Evolutionary conservation across 1,139 yeast species (phyloP).

Genomic region (Zygosaccharomyces pseudobailii): DNA sequence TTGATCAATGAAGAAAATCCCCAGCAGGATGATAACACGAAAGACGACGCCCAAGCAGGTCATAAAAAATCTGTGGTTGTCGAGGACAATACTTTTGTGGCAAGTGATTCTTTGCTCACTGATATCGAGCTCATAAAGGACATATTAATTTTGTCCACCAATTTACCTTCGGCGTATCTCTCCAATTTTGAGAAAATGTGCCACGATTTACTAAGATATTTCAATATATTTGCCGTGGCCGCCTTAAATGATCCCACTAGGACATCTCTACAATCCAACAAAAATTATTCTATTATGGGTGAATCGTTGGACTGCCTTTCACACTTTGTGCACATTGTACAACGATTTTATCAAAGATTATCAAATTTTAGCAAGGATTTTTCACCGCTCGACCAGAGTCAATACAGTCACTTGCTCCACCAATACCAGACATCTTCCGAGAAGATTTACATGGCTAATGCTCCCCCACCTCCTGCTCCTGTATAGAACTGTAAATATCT

Average conservation of each 20-base stretch:
- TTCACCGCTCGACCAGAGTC: constrained; percentile 19
- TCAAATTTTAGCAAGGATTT: constrained; percentile 23
- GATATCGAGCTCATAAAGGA: constrained; percentile 31
- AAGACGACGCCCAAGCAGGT: constrained; percentile 20
- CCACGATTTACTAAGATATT: constrained; percentile 31
- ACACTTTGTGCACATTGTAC: constrained; percentile 33
- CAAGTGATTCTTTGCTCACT: constrained; percentile 35
- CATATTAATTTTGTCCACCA: constrained; percentile 31
- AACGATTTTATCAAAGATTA: constrained; percentile 28
- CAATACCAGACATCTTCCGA: constrained; percentile 28
- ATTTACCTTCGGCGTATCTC: constrained; percentile 30
- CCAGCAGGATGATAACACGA: constrained; percentile 7
- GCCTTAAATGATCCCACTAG: constrained; percentile 27
- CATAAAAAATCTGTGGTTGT: constrained; percentile 40
- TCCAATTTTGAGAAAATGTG: constrained; percentile 31
- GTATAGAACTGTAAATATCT: constrained; percentile 7
- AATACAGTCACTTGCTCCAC: constrained; percentile 22
- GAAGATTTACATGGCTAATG: constrained; percentile 29
- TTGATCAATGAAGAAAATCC: constrained; percentile 21
- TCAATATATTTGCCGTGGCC: constrained; percentile 31
- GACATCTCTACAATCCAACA: constrained; percentile 27
- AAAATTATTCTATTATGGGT: constrained; percentile 38
- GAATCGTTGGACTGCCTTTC: constrained; percentile 39
- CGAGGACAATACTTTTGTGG: constrained; percentile 40
- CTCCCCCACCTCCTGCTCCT: constrained; percentile 36